A percentile compares a stretch with the other conserved stretches of the same genome.
phyloP scores from a whole-genome alignment of 2,329 filamentous ascomycete genomes.

The Ceratocystis diversiconidia region DNA sequence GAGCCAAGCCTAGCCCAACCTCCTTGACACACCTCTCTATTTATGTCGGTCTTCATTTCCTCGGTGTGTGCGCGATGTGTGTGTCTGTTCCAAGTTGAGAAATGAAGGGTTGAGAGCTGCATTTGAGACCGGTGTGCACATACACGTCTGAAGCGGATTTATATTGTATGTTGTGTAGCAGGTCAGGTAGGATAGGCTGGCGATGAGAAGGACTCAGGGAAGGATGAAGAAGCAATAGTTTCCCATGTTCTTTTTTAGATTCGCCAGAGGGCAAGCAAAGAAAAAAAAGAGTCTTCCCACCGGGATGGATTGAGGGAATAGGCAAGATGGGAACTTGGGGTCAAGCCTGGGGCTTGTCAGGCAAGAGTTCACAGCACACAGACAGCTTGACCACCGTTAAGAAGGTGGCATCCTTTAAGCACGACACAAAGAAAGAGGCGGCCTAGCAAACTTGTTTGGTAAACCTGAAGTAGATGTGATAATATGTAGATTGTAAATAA shows the following conservation, averaged over 20 bases:
- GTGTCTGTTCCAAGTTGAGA: background rate
- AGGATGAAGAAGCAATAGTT: conserved; percentile 3
- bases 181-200: background rate
- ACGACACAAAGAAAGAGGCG: background rate
- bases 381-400: background rate
- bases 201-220: background rate
- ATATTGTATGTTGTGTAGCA: background rate
- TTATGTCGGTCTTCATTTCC: background rate
- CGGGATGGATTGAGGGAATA: conserved; percentile 16
- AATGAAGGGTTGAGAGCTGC: conserved; percentile 3
- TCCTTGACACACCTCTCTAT: background rate
- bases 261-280: background rate
- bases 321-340: conserved; percentile 3
- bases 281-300: conserved; percentile 7
- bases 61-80: background rate
- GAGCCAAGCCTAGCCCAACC: background rate
- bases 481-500: too few relatives aligned
- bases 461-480: too few relatives aligned
- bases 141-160: background rate
- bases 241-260: background rate
- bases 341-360: background rate
- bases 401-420: background rate
- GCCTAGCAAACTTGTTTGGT: background rate
- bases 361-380: background rate
- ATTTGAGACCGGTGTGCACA: background rate